phyloP scores from a whole-genome alignment of 345 rosid genomes.

The Hibiscus tridactylites region DNA sequence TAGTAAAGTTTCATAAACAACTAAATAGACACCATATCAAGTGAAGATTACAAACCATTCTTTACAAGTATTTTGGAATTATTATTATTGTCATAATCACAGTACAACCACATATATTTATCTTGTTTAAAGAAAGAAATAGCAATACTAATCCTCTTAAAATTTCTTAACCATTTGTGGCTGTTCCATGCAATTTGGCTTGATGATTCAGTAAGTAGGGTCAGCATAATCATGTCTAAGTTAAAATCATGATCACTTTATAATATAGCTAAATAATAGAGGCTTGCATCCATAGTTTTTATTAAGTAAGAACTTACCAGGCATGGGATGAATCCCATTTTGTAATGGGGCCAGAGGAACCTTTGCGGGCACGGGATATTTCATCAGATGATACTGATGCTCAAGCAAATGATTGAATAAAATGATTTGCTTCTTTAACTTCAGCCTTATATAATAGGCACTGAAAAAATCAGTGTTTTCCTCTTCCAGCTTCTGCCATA shows the following conservation, averaged over 20 bases:
- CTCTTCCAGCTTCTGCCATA: slow-evolving; percentile 99
- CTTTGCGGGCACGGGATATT: slow-evolving; percentile 66
- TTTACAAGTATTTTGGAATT: neutral
- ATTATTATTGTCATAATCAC: neutral
- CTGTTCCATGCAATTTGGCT: neutral
- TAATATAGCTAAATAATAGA: neutral
- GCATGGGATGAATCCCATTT: slow-evolving; percentile 89
- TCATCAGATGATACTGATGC: slow-evolving; percentile 88
- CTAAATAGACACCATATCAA: neutral
- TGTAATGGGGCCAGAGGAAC: slow-evolving; percentile 80
- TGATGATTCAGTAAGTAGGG: neutral
- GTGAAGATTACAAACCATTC: neutral
- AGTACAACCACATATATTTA: too few species aligned
- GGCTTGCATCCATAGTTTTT: neutral
- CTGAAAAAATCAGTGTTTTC: slow-evolving; percentile 91
- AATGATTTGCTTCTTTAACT: slow-evolving; percentile 81
- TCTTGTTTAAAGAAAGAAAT: neutral
- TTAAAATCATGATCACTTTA: neutral
- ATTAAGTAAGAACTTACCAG: slow-evolving; percentile 44
- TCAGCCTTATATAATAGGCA: slow-evolving; percentile 87
- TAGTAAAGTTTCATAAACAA: neutral
- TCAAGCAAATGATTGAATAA: slow-evolving; percentile 85
- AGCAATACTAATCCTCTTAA: neutral
- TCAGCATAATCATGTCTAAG: neutral
- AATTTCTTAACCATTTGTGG: neutral